phyloP scores from a whole-genome alignment of 495 filamentous ascomycete genomes.

The Trichoderma erinaceum region DNA sequence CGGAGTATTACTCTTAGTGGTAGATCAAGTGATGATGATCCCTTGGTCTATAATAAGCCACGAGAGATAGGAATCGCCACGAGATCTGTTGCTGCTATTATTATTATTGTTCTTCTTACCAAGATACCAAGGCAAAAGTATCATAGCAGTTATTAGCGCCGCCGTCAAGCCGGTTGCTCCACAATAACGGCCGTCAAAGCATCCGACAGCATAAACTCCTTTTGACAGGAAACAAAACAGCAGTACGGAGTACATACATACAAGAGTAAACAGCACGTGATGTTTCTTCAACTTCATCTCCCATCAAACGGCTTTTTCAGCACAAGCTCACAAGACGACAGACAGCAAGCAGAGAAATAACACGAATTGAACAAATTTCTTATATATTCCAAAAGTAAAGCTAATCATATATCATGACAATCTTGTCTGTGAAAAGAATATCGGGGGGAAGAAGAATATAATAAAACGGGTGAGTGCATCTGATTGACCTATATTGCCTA shows the following conservation, averaged over 20 bases:
- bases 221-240: not conserved
- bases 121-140: no score
- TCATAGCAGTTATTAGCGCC: no score
- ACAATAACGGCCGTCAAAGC: not conserved
- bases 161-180: not conserved
- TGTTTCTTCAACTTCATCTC: not conserved
- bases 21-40: no score
- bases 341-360: no score
- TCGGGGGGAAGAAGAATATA: not conserved
- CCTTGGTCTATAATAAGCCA: no score
- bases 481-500: slow-evolving; percentile 14
- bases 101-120: no score
- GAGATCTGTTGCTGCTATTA: no score
- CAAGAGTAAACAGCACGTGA: not conserved
- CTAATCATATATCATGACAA: not conserved
- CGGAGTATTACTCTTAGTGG: no score
- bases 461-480: slow-evolving; percentile 11
- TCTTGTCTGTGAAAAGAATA: not conserved
- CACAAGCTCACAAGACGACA: not conserved
- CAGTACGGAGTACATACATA: no score
- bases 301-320: not conserved
- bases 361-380: no score
- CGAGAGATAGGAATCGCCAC: no score
- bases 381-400: not conserved
- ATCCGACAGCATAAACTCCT: not conserved